Base-by-base conservation (phyloP, 129 eudicot genomes). In the Centella asiatica region DNA sequence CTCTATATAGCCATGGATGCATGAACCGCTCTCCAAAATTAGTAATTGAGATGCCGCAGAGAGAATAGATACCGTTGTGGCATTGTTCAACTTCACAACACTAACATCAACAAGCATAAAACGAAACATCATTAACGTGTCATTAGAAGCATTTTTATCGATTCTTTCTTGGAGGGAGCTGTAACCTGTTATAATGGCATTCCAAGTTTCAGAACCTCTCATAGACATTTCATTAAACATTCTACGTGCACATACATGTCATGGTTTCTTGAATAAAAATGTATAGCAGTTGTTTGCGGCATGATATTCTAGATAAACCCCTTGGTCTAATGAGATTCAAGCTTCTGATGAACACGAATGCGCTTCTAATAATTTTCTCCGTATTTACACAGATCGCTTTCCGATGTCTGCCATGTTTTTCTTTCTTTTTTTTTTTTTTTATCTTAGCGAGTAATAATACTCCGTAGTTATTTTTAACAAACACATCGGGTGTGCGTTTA, bases 151-250 rank as follows among this genome's bases (percentile, higher is more conserved):
- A 47, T 48, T 32, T 5, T 28, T 71, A 15, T n/a, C 24, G 6
- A 45, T 31, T 34, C 55, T 44, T 44, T 52, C 68, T 52, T 47
- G 57, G 46, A 65, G 73, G 0, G 83, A 78, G 63, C 74, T 74
- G 65, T 74, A 77, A 39, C 88, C 88, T 0, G 73, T 18, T 37
- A 82, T 74, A 64, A 82, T 49, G 13, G 83, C 68, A 75, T 78
- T 82, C 88, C 88, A 82, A 0, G 88, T 71, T 6, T 49, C 83
- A 33, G 31, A 27, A 49, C 65, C 78, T 49, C 69, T 78, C 65
- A 62, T 44, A 78, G 45, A 57, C 81, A 77, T 74, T 82, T 68
- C 78, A 55, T 77, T 84, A 58, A 82, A 82, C 88, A 78, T 66
- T 68, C 64, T 71, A 17, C 62, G 65, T 20, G 81, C 88, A 74